phyloP scores from a whole-genome alignment of 1,284 basidiomycete species.

The Heterobasidion occidentale region DNA sequence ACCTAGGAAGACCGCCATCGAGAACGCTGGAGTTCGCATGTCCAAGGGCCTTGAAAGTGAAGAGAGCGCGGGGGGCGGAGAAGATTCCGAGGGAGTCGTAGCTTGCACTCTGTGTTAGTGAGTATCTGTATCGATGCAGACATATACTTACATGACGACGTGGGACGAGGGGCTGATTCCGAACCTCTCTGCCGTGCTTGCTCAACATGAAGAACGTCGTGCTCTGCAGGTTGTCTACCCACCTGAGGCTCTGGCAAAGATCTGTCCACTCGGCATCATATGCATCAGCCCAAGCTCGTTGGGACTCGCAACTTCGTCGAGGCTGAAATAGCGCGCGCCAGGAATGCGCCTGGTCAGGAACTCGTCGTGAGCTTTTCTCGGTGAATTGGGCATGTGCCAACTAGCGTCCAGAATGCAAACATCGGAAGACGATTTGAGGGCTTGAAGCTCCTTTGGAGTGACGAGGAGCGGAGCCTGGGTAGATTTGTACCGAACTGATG shows the following conservation, averaged over 20 bases:
- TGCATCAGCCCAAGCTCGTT: constrained; percentile 79
- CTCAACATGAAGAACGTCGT: constrained; percentile 1
- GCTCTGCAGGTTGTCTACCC: constrained; percentile 18
- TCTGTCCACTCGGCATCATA: constrained; percentile 79
- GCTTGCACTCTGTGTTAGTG: constrained; percentile 24
- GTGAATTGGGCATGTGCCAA: constrained; percentile 86
- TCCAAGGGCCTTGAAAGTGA: constrained; percentile 88
- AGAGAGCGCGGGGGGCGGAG: constrained; percentile 84
- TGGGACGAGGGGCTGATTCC: constrained; percentile 74
- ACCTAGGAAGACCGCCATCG: constrained; percentile 84
- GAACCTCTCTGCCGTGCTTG: constrained; percentile 43
- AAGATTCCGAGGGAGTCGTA: constrained; percentile 88
- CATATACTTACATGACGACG: constrained; percentile 62
- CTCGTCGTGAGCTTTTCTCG: constrained; percentile 59
- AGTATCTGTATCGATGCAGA: background rate
- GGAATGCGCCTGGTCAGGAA: constrained; percentile 67
- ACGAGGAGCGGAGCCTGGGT: constrained; percentile 39
- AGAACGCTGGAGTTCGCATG: constrained; percentile 81
- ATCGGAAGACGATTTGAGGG: constrained; percentile 1
- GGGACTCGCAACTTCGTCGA: constrained; percentile 70
- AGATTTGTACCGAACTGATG: constrained; percentile 9
- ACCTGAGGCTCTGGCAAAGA: constrained; percentile 83
- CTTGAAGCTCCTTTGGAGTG: constrained; percentile 39
- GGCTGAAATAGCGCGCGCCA: constrained; percentile 71
- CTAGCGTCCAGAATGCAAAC: constrained; percentile 65